Conservation (phyloP, 148 eudicot genomes). For the Simmondsia chinensis region DNA sequence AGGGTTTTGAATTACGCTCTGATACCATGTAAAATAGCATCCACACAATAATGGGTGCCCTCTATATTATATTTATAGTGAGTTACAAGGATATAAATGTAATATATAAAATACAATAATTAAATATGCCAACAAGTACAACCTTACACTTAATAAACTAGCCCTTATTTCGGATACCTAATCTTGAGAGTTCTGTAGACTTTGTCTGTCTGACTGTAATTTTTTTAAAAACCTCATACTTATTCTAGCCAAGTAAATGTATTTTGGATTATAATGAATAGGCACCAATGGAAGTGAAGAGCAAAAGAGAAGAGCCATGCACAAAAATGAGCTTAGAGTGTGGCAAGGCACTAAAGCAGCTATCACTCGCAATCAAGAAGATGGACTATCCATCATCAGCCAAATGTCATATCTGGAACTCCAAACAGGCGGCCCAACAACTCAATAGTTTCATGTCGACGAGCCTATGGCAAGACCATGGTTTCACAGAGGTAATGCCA, state of each 20-base stretch:
- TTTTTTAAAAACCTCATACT: neutral
- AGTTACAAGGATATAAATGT: no score
- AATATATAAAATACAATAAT: no score
- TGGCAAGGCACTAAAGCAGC: slow-evolving; percentile 42
- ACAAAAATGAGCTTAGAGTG: slow-evolving; percentile 35
- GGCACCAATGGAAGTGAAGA: slow-evolving; percentile 20
- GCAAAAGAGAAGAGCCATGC: slow-evolving; percentile 22
- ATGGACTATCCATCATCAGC: slow-evolving; percentile 33
- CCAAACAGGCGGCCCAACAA: slow-evolving; percentile 24
- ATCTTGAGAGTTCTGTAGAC: no score
- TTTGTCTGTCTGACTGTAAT: neutral
- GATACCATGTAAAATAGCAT: no score
- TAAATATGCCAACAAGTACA: no score
- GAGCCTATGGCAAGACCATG: slow-evolving; percentile 11
- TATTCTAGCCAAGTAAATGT: no score
- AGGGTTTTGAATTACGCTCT: no score
- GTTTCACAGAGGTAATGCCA: slow-evolving; percentile 25
- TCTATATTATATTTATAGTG: no score
- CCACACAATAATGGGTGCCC: no score
- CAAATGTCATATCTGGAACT: slow-evolving; percentile 25
- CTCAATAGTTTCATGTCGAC: slow-evolving; percentile 29
- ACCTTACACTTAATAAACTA: no score
- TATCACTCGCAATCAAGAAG: slow-evolving; percentile 25
- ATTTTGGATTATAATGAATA: slow-evolving; percentile 13
- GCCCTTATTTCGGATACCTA: no score